phyloP scores from a whole-genome alignment of 257 asterid species.

The Rauvolfia tetraphylla region DNA sequence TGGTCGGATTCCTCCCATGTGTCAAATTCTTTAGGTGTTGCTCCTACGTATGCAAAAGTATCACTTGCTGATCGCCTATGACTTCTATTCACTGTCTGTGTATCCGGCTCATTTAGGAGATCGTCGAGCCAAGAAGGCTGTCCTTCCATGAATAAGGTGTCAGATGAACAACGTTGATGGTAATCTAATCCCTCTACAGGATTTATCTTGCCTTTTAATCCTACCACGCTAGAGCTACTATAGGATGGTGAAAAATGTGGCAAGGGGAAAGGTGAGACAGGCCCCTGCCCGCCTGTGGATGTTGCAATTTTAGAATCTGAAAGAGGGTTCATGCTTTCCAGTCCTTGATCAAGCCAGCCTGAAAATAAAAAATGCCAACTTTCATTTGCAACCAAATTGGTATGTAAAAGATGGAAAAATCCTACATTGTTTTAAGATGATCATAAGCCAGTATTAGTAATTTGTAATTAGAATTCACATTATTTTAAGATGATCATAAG shows the following conservation, averaged over 20 bases:
- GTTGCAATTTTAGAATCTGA: slow-evolving; percentile 13
- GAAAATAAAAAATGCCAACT: too few relatives aligned
- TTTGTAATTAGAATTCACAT: too few relatives aligned
- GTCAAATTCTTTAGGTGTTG: slow-evolving; percentile 24
- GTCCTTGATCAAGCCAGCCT: slow-evolving; percentile 7
- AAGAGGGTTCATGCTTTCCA: slow-evolving; percentile 20
- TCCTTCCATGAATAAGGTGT: slow-evolving; percentile 55
- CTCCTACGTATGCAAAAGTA: slow-evolving; percentile 49
- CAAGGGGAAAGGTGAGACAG: slow-evolving; percentile 23
- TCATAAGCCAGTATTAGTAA: too few relatives aligned
- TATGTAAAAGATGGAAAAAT: too few relatives aligned
- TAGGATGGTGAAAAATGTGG: slow-evolving; percentile 23
- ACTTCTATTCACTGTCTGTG: slow-evolving; percentile 24
- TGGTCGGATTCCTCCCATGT: slow-evolving; percentile 27
- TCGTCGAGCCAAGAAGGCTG: slow-evolving; percentile 87
- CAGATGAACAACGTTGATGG: slow-evolving; percentile 63
- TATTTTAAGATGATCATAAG: too few relatives aligned
- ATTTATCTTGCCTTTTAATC: slow-evolving; percentile 21
- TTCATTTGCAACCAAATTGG: too few relatives aligned
- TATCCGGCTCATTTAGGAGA: slow-evolving; percentile 57
- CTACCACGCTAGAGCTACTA: slow-evolving; percentile 19
- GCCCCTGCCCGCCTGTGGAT: slow-evolving; percentile 13
- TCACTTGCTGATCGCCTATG: slow-evolving; percentile 80
- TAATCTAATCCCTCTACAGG: slow-evolving; percentile 16
- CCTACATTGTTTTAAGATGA: too few relatives aligned